These are phyloP conservation scores for Yarrowia keelungensis DNA, from an alignment of 805 yeast genomes.

Conservation along the genomic window DNA sequence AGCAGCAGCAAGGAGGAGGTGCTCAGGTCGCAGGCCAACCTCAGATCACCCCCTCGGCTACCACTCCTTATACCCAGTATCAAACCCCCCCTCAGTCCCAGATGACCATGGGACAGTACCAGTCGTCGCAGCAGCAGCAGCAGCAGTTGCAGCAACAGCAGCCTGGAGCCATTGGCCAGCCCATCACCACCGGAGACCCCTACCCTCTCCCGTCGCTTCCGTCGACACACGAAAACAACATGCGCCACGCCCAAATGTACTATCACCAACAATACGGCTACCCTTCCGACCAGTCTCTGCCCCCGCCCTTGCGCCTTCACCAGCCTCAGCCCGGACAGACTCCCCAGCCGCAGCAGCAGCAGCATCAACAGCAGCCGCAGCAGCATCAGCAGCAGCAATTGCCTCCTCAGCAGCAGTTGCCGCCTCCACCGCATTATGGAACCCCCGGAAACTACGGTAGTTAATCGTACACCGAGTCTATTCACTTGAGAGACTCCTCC, in stretches of 20 bases:
- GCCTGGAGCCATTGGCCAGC: slow-evolving; percentile 6
- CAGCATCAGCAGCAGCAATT: slow-evolving; percentile 35
- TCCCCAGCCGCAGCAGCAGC: slow-evolving; percentile 6
- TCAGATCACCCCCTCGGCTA: slow-evolving; percentile 8
- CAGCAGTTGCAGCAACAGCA: slow-evolving; percentile 27
- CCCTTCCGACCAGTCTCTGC: slow-evolving; percentile 31
- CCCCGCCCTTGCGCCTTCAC: slow-evolving; percentile 32
- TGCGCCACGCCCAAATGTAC: slow-evolving; percentile 30
- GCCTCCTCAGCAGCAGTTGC: slow-evolving; percentile 10
- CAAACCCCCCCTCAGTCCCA: slow-evolving; percentile 39
- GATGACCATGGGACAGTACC: slow-evolving; percentile 39
- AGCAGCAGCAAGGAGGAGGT: neutral
- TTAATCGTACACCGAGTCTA: neutral
- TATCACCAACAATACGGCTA: slow-evolving; percentile 34
- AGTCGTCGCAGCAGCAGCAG: slow-evolving; percentile 36
- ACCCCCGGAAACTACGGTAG: slow-evolving; percentile 25
- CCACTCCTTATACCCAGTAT: slow-evolving; percentile 17
- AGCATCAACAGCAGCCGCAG: slow-evolving; percentile 38
- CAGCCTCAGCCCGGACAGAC: slow-evolving; percentile 24
- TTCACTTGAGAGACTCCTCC: neutral
- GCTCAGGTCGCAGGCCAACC: slow-evolving; percentile 21
- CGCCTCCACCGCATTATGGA: slow-evolving; percentile 13
- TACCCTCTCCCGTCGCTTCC: slow-evolving; percentile 35
- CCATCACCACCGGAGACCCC: slow-evolving; percentile 27
- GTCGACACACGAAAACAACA: slow-evolving; percentile 30